phyloP scores from a whole-genome alignment of 306 rosid genomes.

The Fragaria nilgerrensis region DNA sequence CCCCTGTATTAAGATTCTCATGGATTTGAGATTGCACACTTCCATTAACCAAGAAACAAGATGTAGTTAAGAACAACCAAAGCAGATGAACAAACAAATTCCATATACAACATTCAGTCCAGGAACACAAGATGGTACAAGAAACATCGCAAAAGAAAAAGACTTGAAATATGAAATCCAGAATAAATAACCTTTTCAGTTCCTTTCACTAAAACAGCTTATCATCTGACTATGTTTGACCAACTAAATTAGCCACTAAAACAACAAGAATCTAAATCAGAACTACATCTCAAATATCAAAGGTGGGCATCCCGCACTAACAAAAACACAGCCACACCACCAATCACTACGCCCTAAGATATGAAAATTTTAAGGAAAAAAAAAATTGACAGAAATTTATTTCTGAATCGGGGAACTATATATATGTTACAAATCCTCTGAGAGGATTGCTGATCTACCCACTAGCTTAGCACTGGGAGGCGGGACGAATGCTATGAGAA shows the following conservation, averaged over 20 bases:
- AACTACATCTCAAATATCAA: slow-evolving; percentile 75
- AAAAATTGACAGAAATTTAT: slow-evolving; percentile 54
- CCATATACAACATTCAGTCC: not conserved
- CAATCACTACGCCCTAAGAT: slow-evolving; percentile 60
- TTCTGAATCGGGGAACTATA: slow-evolving; percentile 86
- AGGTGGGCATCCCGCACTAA: slow-evolving; percentile 83
- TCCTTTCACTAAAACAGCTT: slow-evolving; percentile 50
- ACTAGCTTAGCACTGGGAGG: slow-evolving; percentile 58
- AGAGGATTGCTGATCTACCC: slow-evolving; percentile 69
- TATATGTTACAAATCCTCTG: slow-evolving; percentile 88
- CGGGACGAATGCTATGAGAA: slow-evolving; percentile 43
- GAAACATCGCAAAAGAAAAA: not conserved
- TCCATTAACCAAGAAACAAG: too few relatives aligned
- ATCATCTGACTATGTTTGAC: slow-evolving; percentile 53
- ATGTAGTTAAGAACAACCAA: not conserved
- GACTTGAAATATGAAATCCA: slow-evolving; percentile 32
- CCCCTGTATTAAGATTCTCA: too few relatives aligned
- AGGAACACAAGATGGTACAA: not conserved
- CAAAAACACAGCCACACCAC: slow-evolving; percentile 90
- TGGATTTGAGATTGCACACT: too few relatives aligned
- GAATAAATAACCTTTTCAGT: slow-evolving; percentile 48
- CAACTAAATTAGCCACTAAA: slow-evolving; percentile 60
- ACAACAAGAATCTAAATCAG: slow-evolving; percentile 59
- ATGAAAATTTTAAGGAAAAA: slow-evolving; percentile 34
- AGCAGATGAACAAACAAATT: not conserved